Base-by-base conservation (phyloP, 805 yeast genomes). In the Starmera quercuum region DNA sequence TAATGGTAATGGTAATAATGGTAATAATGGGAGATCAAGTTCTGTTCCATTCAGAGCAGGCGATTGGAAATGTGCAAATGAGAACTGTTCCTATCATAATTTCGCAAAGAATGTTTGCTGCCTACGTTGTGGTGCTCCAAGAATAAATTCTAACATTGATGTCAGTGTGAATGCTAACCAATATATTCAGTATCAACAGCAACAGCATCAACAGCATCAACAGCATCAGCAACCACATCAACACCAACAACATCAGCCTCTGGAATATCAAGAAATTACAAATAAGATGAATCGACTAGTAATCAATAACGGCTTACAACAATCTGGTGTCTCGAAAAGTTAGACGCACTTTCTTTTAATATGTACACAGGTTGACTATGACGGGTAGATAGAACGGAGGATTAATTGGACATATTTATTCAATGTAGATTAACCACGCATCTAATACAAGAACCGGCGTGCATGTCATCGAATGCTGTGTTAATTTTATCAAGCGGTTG, bases 21-120 rank as follows among this genome's bases (percentile, higher is more conserved):
- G 14, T 15, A 37, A 34, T 17, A 39, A 29, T n/a, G 49, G 52
- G 36, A 54, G 63, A 28, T 60, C 59, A 34, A 69, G 66, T 5
- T 64, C 75, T 47, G 94, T 88, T n/a, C 95, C 96, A 20, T 88
- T 88, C 59, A 72, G 97, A 47, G 96, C 96, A 3, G 96, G 96
- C 33, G 97, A 87, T 59, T 88, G 96, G 96, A 87, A 86, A 57
- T 88, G 96, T 63, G 66, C 73, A 19, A 76, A 73, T 42, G 88
- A 81, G 35, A 65, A 73, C 18, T 88, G 96, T 56, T 69, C 77
- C 22, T 88, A 88, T 56, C 96, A 87, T 58, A 87, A 87, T 56
- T 87, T 87, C 66, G 96, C 96, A 4, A 87, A 87, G 51, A 87
- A 87, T 56, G 66, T 84, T 37, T 76, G 79, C 37, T 87, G 97